Conservation (phyloP, 257 asterid species). For the Jacaranda copaia region DNA sequence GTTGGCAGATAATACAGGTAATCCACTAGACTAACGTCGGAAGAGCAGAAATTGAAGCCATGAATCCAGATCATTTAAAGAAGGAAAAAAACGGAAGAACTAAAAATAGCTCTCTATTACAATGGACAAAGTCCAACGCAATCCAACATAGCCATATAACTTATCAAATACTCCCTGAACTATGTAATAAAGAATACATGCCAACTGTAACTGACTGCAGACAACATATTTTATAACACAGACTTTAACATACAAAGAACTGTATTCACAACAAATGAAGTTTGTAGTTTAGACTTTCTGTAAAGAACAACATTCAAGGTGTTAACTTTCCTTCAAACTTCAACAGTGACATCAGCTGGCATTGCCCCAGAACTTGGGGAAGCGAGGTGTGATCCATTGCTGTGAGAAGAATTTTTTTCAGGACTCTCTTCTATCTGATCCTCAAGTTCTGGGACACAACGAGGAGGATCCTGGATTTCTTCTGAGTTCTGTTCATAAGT, state of each 20-base stretch:
- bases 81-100: not conserved
- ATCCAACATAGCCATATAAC: conserved; percentile 11
- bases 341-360: conserved; percentile 52
- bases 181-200: conserved; percentile 30
- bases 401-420: conserved; percentile 29
- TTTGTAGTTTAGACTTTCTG: not conserved
- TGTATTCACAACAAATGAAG: conserved; percentile 44
- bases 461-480: conserved; percentile 37
- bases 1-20: no score
- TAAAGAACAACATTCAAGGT: not conserved
- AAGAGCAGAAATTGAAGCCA: no score
- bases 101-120: not conserved
- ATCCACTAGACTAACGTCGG: no score
- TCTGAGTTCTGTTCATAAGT: conserved; percentile 29
- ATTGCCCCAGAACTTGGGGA: conserved; percentile 21
- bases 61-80: not conserved
- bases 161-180: conserved; percentile 9
- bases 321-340: conserved; percentile 43
- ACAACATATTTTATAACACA: conserved; percentile 21
- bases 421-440: conserved; percentile 28
- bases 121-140: not conserved
- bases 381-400: conserved; percentile 31
- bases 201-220: conserved; percentile 10
- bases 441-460: conserved; percentile 37
- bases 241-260: conserved; percentile 41